Evolutionary conservation across 2,329 filamentous ascomycete genomes (phyloP).

Genomic region (Penicillium polonicum): DNA sequence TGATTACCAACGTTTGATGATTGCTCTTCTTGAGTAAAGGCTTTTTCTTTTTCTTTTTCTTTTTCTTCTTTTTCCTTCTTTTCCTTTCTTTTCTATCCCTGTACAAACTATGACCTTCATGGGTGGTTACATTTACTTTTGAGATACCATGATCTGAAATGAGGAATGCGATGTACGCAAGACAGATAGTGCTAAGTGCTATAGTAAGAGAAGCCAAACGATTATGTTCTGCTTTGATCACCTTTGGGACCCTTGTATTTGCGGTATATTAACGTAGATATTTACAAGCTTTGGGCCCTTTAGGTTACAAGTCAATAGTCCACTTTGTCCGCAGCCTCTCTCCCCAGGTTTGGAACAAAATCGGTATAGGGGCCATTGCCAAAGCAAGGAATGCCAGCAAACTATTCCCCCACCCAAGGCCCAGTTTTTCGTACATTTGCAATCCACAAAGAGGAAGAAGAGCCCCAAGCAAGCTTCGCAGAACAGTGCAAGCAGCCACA

Average conservation of each 20-base stretch:
- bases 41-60: background rate
- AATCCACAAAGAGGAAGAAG: too few relatives aligned
- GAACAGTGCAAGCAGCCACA: too few relatives aligned
- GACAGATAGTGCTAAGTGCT: background rate
- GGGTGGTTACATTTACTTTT: background rate
- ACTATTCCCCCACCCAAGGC: too few relatives aligned
- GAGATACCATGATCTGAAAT: slow-evolving; percentile 6
- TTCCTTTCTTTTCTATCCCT: background rate
- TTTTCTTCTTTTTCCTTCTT: background rate
- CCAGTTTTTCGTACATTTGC: too few relatives aligned
- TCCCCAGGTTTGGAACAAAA: background rate
- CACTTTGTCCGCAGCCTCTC: background rate
- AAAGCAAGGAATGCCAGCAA: too few relatives aligned
- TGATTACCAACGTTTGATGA: slow-evolving; percentile 73
- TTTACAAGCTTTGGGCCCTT: background rate
- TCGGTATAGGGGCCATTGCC: too few relatives aligned
- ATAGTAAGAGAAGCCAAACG: background rate
- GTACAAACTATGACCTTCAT: slow-evolving; percentile 3
- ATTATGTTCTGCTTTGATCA: background rate
- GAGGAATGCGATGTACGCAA: background rate
- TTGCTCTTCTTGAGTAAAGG: slow-evolving; percentile 57
- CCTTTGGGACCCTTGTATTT: background rate
- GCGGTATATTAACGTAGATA: background rate
- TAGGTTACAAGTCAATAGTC: background rate
- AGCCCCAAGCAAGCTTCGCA: too few relatives aligned